phyloP scores from a whole-genome alignment of 805 yeast species.

The Zygosaccharomyces pseudorouxii region DNA sequence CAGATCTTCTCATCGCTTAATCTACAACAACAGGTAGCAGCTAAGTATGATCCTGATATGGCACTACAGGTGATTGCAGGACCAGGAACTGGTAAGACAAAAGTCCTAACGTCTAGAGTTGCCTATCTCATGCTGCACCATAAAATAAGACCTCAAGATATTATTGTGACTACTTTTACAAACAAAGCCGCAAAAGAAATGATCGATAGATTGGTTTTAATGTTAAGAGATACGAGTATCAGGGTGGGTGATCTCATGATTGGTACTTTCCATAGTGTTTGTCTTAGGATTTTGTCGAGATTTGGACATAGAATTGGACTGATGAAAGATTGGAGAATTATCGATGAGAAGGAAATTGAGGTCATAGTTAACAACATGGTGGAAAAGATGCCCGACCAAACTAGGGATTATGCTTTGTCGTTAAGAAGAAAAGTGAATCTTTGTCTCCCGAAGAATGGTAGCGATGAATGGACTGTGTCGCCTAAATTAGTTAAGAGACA shows the following conservation, averaged over 20 bases:
- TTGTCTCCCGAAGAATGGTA: constrained; percentile 24
- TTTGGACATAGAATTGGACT: constrained; percentile 51
- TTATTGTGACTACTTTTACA: constrained; percentile 89
- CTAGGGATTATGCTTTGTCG: constrained; percentile 32
- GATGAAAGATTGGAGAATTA: constrained; percentile 45
- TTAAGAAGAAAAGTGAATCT: constrained; percentile 29
- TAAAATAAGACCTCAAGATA: constrained; percentile 51
- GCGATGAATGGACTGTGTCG: constrained; percentile 39
- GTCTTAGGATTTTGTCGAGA: constrained; percentile 52
- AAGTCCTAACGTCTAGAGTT: constrained; percentile 73
- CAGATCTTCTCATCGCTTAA: constrained; percentile 31
- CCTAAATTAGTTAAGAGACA: constrained; percentile 39
- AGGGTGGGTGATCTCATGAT: constrained; percentile 48
- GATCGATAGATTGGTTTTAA: constrained; percentile 51
- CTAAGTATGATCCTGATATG: constrained; percentile 37
- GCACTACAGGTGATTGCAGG: constrained; percentile 56
- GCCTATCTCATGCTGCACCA: constrained; percentile 56
- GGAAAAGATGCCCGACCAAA: constrained; percentile 31
- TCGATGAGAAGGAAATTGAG: constrained; percentile 59
- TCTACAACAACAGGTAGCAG: constrained; percentile 43
- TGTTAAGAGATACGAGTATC: constrained; percentile 32
- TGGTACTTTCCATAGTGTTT: constrained; percentile 89
- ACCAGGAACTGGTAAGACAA: constrained; percentile 77
- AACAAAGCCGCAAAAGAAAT: constrained; percentile 89
- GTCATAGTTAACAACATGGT: constrained; percentile 36